Conservation (phyloP, 108 stramenopile genomes). For the Nitzschia inconspicua region DNA sequence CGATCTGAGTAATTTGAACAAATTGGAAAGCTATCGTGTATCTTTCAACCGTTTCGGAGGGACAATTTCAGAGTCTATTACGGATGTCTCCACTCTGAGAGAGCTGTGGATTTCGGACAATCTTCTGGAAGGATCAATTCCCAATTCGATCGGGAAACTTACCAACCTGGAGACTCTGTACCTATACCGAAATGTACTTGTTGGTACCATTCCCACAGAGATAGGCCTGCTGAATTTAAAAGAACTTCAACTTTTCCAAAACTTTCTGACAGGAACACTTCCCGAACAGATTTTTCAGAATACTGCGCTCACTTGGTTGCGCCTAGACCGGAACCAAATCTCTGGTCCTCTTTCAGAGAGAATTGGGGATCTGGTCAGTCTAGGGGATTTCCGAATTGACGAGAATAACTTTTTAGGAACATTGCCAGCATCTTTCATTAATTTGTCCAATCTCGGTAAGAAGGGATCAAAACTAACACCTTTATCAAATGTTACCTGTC, state of each 20-base stretch:
- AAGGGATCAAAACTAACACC: neutral
- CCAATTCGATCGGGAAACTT: conserved; percentile 15
- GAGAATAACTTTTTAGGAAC: conserved; percentile 31
- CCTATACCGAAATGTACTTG: conserved; percentile 24
- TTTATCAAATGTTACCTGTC: neutral
- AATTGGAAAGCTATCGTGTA: conserved; percentile 21
- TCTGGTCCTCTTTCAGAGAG: conserved; percentile 32
- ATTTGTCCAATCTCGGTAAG: conserved; percentile 24
- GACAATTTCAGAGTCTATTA: conserved; percentile 6
- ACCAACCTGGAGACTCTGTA: conserved; percentile 20
- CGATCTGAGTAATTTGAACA: conserved; percentile 11
- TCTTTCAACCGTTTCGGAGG: conserved; percentile 28
- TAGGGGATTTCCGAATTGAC: conserved; percentile 30
- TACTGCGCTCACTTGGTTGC: conserved; percentile 16
- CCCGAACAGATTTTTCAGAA: conserved; percentile 20
- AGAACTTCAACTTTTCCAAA: conserved; percentile 25
- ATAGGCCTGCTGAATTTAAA: conserved; percentile 23
- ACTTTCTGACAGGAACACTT: conserved; percentile 37
- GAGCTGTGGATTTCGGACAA: conserved; percentile 35
- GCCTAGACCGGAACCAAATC: conserved; percentile 40
- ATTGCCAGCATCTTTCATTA: conserved; percentile 32
- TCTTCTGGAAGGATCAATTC: conserved; percentile 32
- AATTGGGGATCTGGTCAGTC: conserved; percentile 16
- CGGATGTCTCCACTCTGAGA: neutral
- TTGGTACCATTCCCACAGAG: conserved; percentile 31